A percentile compares a stretch with the other conserved stretches of the same genome.
Evolutionary conservation across 495 filamentous ascomycete species (phyloP).

Genomic region (Aspergillus carlsbadensis): DNA sequence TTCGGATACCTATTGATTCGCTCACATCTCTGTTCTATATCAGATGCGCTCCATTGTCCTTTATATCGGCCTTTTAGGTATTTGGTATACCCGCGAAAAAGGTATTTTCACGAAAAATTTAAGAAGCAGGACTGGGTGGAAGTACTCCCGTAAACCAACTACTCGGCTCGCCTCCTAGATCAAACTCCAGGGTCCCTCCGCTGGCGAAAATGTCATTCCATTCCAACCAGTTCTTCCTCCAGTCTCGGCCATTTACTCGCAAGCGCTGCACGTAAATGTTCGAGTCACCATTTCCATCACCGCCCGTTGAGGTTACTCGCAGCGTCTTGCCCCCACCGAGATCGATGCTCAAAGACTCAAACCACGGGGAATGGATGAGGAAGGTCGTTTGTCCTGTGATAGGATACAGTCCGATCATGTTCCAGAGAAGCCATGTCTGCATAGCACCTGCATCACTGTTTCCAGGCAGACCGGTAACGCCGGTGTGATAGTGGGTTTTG

Average conservation of each 20-base stretch:
- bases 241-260: conserved; percentile 47
- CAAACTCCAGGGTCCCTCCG: conserved; percentile 55
- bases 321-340: conserved; percentile 46
- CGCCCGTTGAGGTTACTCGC: conserved; percentile 43
- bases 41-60: background rate
- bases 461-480: conserved; percentile 48
- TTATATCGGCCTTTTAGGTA: background rate
- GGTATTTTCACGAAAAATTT: background rate
- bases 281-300: conserved; percentile 39
- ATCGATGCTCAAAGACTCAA: conserved; percentile 48
- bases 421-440: conserved; percentile 60
- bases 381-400: conserved; percentile 56
- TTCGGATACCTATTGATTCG: no score
- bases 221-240: conserved; percentile 53
- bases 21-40: background rate
- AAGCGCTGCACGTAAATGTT: conserved; percentile 49
- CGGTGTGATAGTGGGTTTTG: conserved; percentile 38
- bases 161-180: conserved; percentile 42
- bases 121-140: conserved; percentile 54
- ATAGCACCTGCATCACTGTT: conserved; percentile 61
- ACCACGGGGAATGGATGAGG: conserved; percentile 57
- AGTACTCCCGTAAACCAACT: conserved; percentile 49
- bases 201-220: conserved; percentile 55
- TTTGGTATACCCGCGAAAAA: no score
- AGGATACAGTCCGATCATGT: conserved; percentile 60